Conservation (phyloP, 345 rosid species). For the Raphanus sativus region DNA sequence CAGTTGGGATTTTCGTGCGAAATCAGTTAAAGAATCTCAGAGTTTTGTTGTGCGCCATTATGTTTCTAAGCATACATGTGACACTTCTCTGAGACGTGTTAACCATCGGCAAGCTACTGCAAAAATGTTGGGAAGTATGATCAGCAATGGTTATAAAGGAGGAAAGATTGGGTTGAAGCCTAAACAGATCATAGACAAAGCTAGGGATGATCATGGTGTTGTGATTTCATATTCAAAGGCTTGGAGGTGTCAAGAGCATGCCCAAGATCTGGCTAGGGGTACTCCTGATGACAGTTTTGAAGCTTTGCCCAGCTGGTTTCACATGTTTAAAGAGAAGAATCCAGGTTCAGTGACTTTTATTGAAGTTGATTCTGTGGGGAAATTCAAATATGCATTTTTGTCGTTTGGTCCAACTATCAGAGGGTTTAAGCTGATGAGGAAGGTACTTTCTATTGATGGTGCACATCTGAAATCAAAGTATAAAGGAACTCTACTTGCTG, state of each 20-base stretch:
- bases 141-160: background rate
- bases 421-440: background rate
- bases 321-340: background rate
- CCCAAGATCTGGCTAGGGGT: background rate
- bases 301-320: background rate
- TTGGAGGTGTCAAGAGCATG: background rate
- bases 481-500: background rate
- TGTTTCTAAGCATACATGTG: background rate
- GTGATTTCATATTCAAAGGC: background rate
- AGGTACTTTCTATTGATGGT: background rate
- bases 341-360: background rate
- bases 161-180: background rate
- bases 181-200: background rate
- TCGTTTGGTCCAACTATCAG: background rate
- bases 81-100: background rate
- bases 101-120: background rate
- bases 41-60: background rate
- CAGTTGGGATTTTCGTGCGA: background rate
- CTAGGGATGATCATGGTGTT: background rate
- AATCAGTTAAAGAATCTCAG: background rate
- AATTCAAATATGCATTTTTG: background rate
- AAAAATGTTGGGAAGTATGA: background rate
- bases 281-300: background rate
- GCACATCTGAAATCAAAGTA: background rate
- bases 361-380: background rate